Evolutionary conservation across 768 basidiomycete species (phyloP), one percentile per base, ranked within the genome.

Genomic region (Lactarius pseudohatsudake): DNA sequence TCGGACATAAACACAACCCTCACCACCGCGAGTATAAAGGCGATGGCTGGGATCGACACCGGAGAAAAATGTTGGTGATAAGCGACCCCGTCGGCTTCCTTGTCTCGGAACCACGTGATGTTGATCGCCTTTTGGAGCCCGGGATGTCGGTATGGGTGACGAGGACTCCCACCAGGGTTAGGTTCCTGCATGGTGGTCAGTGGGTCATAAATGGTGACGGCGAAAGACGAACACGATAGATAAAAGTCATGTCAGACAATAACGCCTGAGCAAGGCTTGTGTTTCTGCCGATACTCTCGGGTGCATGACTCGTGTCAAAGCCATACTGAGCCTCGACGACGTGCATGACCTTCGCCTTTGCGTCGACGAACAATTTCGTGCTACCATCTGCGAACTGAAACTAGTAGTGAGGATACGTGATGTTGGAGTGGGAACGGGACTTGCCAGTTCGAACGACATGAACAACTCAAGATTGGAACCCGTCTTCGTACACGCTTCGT

Each of bases 21-120:
- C 53, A 66, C 65, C 65, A 62, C 57, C 15, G 61, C 53, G 30
- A 66, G 57, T 34, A 22, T 47, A 26, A 66, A 61, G 16, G 65
- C 47, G 5, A 66, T 54, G 11, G 32, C 47, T 26, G 30, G 7
- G 47, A 62, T 41, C 6, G 65, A 43, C 15, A 66, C 41, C 2
- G 61, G 56, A 2, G 57, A 34, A n/a, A 66, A 66, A 28, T 58
- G 16, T 36, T 56, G 30, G 15, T 58, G 22, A 28, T 58, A 66
- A 9, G 54, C 9, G 10, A 66, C 45, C 4, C 61, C 65, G 22
- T 26, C 61, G 2, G 20, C 36, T 2, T 54, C 30, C 47, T 53
- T 53, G 50, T 34, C 10, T 11, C 10, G 47, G 26, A 66, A 66
- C 61, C 65, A 66, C 10, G n/a, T 58, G 30, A 62, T 1, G 22